Conservation (phyloP, 202 grass and related monocot genomes). For the Zizania palustris region DNA sequence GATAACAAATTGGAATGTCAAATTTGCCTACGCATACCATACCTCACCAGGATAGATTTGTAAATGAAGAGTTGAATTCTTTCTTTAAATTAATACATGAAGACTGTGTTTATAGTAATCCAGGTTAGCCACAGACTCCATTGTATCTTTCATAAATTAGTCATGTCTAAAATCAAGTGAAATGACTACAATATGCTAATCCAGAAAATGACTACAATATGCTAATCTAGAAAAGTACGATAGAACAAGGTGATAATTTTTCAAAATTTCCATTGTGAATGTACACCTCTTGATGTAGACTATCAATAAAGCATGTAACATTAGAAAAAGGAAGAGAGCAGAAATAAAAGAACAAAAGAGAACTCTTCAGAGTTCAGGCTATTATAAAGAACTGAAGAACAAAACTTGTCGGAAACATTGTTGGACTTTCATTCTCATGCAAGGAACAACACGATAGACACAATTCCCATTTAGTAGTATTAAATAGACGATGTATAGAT, state of each 20-base stretch:
- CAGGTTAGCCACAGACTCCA: background rate
- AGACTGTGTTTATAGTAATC: background rate
- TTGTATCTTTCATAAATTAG: background rate
- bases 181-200: background rate
- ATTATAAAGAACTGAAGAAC: too few species aligned
- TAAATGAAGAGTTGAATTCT: background rate
- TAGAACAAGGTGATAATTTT: background rate
- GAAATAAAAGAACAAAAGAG: too few species aligned
- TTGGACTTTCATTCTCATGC: background rate
- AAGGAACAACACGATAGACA: background rate
- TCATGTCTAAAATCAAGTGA: background rate
- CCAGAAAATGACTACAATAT: too few species aligned
- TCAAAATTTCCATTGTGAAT: background rate
- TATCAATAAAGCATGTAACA: too few species aligned
- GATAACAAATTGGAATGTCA: background rate
- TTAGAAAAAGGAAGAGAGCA: too few species aligned
- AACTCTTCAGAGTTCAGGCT: too few species aligned
- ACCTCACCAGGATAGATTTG: background rate
- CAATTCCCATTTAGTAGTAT: background rate
- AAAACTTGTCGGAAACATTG: background rate
- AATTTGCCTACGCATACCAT: background rate
- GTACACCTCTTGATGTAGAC: background rate
- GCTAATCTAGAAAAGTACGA: too few species aligned
- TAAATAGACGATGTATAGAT: background rate
- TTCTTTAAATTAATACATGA: background rate